Conservation (phyloP, 208 protist genomes). For the Leishmania braziliensis region DNA sequence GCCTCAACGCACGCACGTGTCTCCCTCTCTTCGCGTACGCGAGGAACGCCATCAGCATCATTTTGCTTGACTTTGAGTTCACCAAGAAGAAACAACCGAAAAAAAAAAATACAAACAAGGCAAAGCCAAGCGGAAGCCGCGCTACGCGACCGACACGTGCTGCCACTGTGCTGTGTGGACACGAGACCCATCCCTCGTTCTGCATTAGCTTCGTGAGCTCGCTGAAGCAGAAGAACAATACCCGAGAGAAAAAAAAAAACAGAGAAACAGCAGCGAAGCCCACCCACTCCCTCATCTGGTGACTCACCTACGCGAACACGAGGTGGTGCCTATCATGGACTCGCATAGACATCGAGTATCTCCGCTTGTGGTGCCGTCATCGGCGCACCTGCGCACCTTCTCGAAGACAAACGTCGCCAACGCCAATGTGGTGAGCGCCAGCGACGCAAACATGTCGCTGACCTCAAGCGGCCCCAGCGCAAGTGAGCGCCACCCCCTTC, state of each 20-base stretch:
- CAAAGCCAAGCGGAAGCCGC: not conserved
- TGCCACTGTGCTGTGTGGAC: not conserved
- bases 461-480: not conserved
- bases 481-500: slow-evolving; percentile 2
- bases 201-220: not conserved
- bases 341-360: slow-evolving; percentile 1
- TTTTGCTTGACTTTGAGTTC: not conserved
- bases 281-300: not conserved
- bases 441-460: slow-evolving; percentile 12
- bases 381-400: slow-evolving; percentile 3
- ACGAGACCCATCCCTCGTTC: not conserved
- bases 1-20: not conserved
- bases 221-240: not conserved
- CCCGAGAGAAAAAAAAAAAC: not conserved
- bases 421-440: slow-evolving; percentile 16
- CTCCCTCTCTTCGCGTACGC: not conserved
- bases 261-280: not conserved
- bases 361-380: slow-evolving; percentile 6
- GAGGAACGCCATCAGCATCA: not conserved
- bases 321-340: not conserved
- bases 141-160: not conserved
- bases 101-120: not conserved
- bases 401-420: slow-evolving; percentile 29
- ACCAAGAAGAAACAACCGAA: not conserved
- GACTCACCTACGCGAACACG: not conserved